phyloP scores from a whole-genome alignment of 2,329 filamentous ascomycete species.

The Aspergillus quadricinctus region DNA sequence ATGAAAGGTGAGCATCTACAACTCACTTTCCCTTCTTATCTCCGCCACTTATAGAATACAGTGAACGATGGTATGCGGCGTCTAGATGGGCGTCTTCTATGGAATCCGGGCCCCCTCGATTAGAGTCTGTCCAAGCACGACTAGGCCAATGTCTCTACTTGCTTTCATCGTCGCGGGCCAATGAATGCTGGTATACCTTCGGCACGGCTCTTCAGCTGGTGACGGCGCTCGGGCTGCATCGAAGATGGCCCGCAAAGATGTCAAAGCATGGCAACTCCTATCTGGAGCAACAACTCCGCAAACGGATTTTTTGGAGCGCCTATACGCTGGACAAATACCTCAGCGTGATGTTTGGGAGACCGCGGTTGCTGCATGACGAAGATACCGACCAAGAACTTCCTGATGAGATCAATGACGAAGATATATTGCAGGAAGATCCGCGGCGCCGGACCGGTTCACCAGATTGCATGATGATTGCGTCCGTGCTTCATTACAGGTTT shows the following conservation, averaged over 20 bases:
- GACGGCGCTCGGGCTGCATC: conserved; percentile 41
- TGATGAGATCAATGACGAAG: conserved; percentile 52
- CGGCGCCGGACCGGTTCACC: conserved; percentile 28
- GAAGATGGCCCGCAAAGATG: conserved; percentile 25
- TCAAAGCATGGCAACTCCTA: conserved; percentile 27
- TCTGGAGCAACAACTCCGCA: conserved; percentile 49
- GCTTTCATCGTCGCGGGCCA: conserved; percentile 55
- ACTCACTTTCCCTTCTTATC: not conserved
- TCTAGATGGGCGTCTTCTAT: conserved; percentile 33
- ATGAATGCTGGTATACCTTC: conserved; percentile 59
- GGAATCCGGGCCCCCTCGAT: conserved; percentile 51
- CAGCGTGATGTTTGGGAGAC: conserved; percentile 59
- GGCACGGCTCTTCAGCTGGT: conserved; percentile 54
- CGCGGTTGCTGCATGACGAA: conserved; percentile 58
- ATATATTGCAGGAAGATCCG: conserved; percentile 47
- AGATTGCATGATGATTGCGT: conserved; percentile 39
- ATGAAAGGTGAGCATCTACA: conserved; percentile 24
- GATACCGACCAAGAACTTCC: conserved; percentile 62
- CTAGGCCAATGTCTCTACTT: conserved; percentile 57
- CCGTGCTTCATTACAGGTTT: conserved; percentile 35
- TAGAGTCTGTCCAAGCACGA: conserved; percentile 56
- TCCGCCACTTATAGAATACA: conserved; percentile 3
- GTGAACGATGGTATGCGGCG: conserved; percentile 37
- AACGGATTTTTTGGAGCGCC: conserved; percentile 59
- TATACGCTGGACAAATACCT: conserved; percentile 62